Base-by-base conservation (phyloP, 768 basidiomycete species). In the Lentinus tigrinus region DNA sequence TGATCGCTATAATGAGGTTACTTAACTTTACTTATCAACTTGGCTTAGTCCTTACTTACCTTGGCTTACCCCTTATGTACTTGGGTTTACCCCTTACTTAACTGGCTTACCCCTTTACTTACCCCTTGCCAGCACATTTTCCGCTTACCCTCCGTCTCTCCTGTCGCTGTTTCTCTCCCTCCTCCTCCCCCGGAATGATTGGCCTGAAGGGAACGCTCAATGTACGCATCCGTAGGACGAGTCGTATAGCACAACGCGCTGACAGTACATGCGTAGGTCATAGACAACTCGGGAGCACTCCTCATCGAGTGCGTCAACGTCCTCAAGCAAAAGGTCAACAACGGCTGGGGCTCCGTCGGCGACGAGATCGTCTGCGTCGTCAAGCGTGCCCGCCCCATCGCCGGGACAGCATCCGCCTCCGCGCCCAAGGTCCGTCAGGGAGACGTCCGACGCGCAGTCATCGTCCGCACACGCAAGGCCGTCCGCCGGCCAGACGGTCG, bases 321-420 rank as follows among this genome's bases (percentile, higher is more conserved):
- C 27, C 80, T 97, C 57, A 98, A 98, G 74, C 87, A 92, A 71
- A 98, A 98, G 74, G 92, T 94, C 66, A 95, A 92, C 72, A 91
- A 94, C 65, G 95, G 95, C 43, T 92, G 91, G 85, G 96, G 94
- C 34, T 81, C 84, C 31, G 91, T 94, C 16, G 95, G 95, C 46
- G 95, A 98, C 75, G 94, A 96, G 72, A 93, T 97, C 60, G 94
- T 96, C 64, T 94, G 93, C 56, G 94, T 98, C 56, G 87, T 98
- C 59, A 93, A 97, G 70, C 85, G 87, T 55, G 95, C 96, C 3
- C 84, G 95, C 14, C 93, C 95, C 5, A 74, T 95, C 10, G 82
- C 88, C 10, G 81, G 84, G 4, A 81, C 85, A 8, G 75, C 83
- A 0, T 81, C 86, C 44, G 79, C 85, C 7, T 85, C 89, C 6